These are phyloP conservation scores for Abortiporus biennis DNA, from an alignment of 1,284 basidiomycete species.

Conservation along the genomic window DNA sequence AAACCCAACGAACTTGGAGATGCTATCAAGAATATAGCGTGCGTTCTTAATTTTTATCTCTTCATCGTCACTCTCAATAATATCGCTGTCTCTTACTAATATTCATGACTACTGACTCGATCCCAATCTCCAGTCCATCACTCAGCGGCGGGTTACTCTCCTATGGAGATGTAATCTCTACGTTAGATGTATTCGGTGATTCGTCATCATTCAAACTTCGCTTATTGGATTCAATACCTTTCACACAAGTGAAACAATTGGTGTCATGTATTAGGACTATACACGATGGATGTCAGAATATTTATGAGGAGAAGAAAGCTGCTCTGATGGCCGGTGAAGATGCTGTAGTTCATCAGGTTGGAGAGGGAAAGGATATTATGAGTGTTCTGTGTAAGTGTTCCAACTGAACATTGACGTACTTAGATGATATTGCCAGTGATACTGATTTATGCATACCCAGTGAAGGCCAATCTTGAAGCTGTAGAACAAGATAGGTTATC, in stretches of 20 bases:
- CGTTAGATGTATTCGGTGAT: not conserved
- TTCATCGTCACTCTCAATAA: not conserved
- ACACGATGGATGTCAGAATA: not conserved
- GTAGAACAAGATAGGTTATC: constrained; percentile 14
- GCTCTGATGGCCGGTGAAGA: constrained; percentile 8
- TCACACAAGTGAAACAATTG: not conserved
- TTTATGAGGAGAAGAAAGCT: constrained; percentile 2
- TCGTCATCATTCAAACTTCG: not conserved
- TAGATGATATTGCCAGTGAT: too few species aligned
- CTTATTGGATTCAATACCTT: not conserved
- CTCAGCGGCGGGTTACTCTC: too few species aligned
- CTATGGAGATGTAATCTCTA: too few species aligned
- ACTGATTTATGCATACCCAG: too few species aligned
- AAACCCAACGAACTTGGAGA: not conserved
- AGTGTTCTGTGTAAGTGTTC: constrained; percentile 8
- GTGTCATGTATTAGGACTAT: not conserved
- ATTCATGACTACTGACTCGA: not conserved
- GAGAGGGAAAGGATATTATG: constrained; percentile 11
- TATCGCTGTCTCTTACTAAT: not conserved
- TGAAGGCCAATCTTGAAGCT: constrained; percentile 20
- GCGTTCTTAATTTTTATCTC: not conserved
- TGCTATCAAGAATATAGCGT: not conserved
- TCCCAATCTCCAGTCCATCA: not conserved
- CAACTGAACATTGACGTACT: not conserved
- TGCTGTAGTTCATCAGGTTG: constrained; percentile 6